A percentile compares a stretch with the other conserved stretches of the same genome.
phyloP scores from a whole-genome alignment of 495 filamentous ascomycete species.

The Podospora tetraspora region DNA sequence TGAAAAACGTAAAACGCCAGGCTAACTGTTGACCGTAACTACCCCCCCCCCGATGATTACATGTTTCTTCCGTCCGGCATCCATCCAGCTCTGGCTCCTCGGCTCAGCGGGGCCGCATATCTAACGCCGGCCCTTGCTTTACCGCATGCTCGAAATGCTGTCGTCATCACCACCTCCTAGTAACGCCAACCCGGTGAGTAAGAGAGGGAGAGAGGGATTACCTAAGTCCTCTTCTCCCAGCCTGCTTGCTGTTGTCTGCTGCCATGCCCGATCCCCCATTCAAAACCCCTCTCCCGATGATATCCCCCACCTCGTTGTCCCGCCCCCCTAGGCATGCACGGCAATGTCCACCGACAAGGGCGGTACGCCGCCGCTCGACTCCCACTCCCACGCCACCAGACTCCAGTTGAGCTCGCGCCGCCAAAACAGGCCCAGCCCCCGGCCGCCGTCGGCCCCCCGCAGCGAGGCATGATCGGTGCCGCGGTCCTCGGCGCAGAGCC shows the following conservation, averaged over 20 bases:
- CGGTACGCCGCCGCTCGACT: constrained; percentile 33
- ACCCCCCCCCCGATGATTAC: background rate
- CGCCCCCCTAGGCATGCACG: constrained; percentile 31
- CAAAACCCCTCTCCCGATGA: background rate
- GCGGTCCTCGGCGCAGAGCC: constrained; percentile 48
- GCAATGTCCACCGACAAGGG: constrained; percentile 32
- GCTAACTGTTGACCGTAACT: background rate
- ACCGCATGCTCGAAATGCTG: constrained; percentile 24
- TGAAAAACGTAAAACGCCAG: background rate
- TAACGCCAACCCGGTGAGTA: constrained; percentile 32
- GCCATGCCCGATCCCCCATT: constrained; percentile 27
- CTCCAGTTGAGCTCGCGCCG: constrained; percentile 93
- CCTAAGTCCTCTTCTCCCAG: constrained; percentile 40
- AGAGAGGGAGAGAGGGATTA: constrained; percentile 30
- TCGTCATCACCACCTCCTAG: constrained; percentile 9
- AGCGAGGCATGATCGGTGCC: constrained; percentile 29
- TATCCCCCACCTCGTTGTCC: constrained; percentile 2
- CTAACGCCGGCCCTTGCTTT: constrained; percentile 20
- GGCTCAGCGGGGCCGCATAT: constrained; percentile 14
- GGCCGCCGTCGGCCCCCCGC: constrained; percentile 38
- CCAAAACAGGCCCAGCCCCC: constrained; percentile 84
- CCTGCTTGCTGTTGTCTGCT: constrained; percentile 26
- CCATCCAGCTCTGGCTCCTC: constrained; percentile 11
- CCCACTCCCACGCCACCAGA: constrained; percentile 77
- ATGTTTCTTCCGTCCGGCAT: background rate